These are phyloP conservation scores for Fusarium pseudonygamai DNA, from an alignment of 2,329 filamentous ascomycete genomes.

Conservation along the genomic window DNA sequence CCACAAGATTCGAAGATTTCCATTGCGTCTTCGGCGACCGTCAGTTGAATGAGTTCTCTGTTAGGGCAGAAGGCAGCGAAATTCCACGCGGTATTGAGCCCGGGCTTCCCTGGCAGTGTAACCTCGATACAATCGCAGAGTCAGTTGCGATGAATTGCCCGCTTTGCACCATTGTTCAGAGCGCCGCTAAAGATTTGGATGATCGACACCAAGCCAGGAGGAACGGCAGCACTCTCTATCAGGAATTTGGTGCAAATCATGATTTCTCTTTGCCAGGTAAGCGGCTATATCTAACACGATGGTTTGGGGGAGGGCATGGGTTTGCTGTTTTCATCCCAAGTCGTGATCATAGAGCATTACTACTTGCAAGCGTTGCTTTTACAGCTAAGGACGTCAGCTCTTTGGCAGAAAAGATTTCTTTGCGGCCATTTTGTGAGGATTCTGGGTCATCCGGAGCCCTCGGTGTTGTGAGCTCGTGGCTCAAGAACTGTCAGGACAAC, in stretches of 20 bases:
- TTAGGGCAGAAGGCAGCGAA: too few relatives aligned
- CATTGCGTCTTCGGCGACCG: too few relatives aligned
- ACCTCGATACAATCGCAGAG: too few relatives aligned
- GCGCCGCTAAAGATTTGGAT: accelerated
- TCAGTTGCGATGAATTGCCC: too few relatives aligned
- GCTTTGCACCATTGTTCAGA: too few relatives aligned
- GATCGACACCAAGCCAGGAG: not conserved
- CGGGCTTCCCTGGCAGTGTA: too few relatives aligned
- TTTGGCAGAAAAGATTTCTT: accelerated
- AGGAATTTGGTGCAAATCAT: accelerated
- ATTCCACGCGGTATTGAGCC: too few relatives aligned
- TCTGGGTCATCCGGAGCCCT: accelerated
- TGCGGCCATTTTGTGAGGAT: accelerated
- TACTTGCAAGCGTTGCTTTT: accelerated
- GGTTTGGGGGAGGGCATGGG: accelerated
- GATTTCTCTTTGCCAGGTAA: accelerated
- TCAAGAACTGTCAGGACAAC: not conserved
- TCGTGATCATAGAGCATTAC: accelerated
- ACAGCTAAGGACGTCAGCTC: accelerated
- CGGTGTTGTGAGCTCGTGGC: not conserved
- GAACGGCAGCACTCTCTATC: accelerated
- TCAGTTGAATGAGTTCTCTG: too few relatives aligned
- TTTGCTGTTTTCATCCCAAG: not conserved
- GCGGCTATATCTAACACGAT: not conserved
- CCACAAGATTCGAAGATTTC: too few relatives aligned